phyloP scores from a whole-genome alignment of 192 early-diverging fungal species.

The Coemansia sp. region DNA sequence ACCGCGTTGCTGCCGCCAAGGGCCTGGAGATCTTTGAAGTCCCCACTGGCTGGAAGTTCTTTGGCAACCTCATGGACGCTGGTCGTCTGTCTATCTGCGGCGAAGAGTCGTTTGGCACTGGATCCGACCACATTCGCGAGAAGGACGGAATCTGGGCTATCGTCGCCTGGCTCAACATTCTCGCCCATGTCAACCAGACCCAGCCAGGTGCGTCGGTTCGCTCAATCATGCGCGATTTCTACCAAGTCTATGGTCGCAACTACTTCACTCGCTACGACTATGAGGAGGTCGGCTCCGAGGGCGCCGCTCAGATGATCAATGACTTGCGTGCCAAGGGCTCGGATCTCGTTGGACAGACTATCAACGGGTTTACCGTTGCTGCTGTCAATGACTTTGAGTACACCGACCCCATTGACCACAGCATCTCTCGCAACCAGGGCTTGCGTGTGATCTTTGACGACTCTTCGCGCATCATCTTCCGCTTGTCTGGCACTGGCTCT shows the following conservation, averaged over 20 bases:
- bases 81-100: constrained; percentile 91
- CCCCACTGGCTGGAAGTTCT: constrained; percentile 96
- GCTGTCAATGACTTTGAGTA: constrained; percentile 92
- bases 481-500: constrained; percentile 90
- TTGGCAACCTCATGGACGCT: constrained; percentile 99
- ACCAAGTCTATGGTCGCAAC: constrained; percentile 86
- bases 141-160: constrained; percentile 99
- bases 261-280: constrained; percentile 97
- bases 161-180: constrained; percentile 94
- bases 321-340: constrained; percentile 61
- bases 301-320: constrained; percentile 76
- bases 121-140: constrained; percentile 97
- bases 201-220: constrained; percentile 61
- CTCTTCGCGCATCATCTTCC: constrained; percentile 87
- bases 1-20: constrained; percentile 83
- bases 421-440: constrained; percentile 84
- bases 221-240: constrained; percentile 81
- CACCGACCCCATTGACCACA: constrained; percentile 87
- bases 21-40: constrained; percentile 80
- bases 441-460: constrained; percentile 89
- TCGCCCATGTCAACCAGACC: constrained; percentile 69
- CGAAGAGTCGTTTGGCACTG: constrained; percentile 98
- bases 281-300: constrained; percentile 85
- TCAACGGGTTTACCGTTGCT: constrained; percentile 49
- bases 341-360: constrained; percentile 61